Evolutionary conservation across 306 rosid genomes (phyloP).

Genomic region (Canavalia gladiata): DNA sequence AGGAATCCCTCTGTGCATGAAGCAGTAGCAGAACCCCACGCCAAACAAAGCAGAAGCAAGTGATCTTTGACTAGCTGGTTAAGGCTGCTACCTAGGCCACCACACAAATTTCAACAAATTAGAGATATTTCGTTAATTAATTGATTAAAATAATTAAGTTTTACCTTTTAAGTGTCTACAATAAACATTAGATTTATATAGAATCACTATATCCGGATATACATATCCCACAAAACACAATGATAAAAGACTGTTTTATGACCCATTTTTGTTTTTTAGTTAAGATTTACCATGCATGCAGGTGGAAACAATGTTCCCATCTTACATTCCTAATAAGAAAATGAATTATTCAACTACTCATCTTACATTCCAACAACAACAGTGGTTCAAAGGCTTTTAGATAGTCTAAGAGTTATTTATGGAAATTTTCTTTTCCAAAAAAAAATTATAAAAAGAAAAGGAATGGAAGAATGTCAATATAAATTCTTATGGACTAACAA

Average conservation of each 20-base stretch:
- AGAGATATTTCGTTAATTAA: background rate
- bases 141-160: background rate
- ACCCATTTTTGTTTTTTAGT: background rate
- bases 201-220: too few relatives aligned
- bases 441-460: background rate
- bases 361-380: constrained; percentile 17
- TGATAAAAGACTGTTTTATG: background rate
- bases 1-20: background rate
- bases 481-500: background rate
- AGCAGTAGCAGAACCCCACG: constrained; percentile 9
- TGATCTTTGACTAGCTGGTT: constrained; percentile 40
- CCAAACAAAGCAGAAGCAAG: constrained; percentile 3
- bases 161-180: background rate
- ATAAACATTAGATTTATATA: background rate
- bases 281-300: background rate
- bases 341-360: background rate
- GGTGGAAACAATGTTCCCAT: too few relatives aligned
- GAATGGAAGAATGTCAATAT: background rate
- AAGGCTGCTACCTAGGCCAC: constrained; percentile 2
- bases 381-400: background rate
- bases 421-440: background rate
- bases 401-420: background rate
- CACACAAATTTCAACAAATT: background rate
- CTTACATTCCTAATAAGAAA: background rate
- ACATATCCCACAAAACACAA: background rate